Evolutionary conservation across 768 basidiomycete species (phyloP).

Genomic region (Mrakia blollopis): DNA sequence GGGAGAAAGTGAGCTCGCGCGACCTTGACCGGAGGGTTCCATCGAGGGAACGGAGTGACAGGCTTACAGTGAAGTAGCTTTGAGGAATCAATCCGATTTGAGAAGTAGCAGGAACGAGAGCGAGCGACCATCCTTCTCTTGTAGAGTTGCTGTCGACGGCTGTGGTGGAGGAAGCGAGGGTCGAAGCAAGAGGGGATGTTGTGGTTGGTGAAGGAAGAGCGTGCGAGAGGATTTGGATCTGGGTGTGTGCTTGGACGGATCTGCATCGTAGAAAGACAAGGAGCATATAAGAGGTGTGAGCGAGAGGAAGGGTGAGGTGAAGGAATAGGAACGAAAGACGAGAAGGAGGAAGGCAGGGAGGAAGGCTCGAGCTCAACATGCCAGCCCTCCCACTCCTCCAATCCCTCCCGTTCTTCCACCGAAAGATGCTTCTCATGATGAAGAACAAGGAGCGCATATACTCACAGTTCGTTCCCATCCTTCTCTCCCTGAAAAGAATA

Average conservation of each 20-base stretch:
- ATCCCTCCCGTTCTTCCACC: too few species aligned
- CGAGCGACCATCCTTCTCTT: slow-evolving; percentile 28
- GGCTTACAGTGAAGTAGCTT: slow-evolving; percentile 26
- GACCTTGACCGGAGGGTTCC: neutral
- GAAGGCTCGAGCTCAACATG: neutral
- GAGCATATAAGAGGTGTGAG: neutral
- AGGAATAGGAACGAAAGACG: neutral
- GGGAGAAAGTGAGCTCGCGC: neutral
- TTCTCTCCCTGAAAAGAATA: slow-evolving; percentile 23
- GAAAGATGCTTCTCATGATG: neutral
- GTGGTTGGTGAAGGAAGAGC: neutral
- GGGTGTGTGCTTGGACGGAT: slow-evolving; percentile 5
- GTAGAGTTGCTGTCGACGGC: neutral
- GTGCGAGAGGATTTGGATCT: slow-evolving; percentile 9
- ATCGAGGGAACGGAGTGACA: neutral
- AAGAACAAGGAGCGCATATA: neutral
- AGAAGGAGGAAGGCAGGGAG: neutral
- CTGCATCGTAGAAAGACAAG: neutral
- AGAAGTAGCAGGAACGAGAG: slow-evolving; percentile 8
- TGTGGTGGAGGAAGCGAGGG: neutral
- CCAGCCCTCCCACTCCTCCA: neutral
- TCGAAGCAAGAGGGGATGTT: neutral
- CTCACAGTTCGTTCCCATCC: slow-evolving; percentile 30
- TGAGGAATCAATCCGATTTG: slow-evolving; percentile 26
- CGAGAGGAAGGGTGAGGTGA: neutral